A percentile compares a stretch with the other conserved stretches of the same genome.
These are phyloP conservation scores for Euphorbia pulcherrima DNA, from an alignment of 345 rosid species.

Conservation along the genomic window DNA sequence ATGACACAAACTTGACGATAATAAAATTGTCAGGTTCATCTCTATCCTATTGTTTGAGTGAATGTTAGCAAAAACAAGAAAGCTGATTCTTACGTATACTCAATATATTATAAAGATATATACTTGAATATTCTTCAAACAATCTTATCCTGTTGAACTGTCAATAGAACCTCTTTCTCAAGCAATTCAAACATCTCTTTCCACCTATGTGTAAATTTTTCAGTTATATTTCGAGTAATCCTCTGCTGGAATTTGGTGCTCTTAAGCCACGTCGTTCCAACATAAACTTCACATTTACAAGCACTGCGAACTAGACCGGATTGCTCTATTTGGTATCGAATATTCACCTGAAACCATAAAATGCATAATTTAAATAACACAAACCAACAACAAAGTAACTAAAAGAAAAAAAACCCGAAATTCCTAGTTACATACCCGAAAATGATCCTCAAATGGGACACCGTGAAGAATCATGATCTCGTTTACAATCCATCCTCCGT, in stretches of 20 bases:
- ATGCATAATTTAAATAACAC: background rate
- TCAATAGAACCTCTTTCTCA: conserved; percentile 46
- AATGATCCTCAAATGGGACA: conserved; percentile 65
- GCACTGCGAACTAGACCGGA: conserved; percentile 38
- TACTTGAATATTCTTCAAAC: conserved; percentile 10
- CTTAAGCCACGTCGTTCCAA: conserved; percentile 63
- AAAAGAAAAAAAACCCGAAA: background rate
- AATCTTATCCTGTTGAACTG: conserved; percentile 11
- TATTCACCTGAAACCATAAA: conserved; percentile 41
- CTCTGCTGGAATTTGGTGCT: conserved; percentile 67
- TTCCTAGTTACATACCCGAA: conserved; percentile 35
- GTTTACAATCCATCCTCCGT: conserved; percentile 60
- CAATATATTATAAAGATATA: background rate
- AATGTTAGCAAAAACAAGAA: background rate
- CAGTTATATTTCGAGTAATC: conserved; percentile 53
- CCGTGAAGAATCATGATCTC: conserved; percentile 62
- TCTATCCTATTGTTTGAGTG: too few species aligned
- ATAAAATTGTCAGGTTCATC: too few species aligned
- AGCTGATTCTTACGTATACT: background rate
- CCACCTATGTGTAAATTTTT: conserved; percentile 48
- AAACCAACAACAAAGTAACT: background rate
- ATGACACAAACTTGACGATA: background rate
- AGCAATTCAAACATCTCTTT: conserved; percentile 57
- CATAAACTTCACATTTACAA: conserved; percentile 53
- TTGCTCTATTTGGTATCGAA: conserved; percentile 54